Evolutionary conservation across 1,284 basidiomycete species (phyloP), one percentile per base, ranked within the genome.

Genomic region (Taiwanofungus camphoratus): DNA sequence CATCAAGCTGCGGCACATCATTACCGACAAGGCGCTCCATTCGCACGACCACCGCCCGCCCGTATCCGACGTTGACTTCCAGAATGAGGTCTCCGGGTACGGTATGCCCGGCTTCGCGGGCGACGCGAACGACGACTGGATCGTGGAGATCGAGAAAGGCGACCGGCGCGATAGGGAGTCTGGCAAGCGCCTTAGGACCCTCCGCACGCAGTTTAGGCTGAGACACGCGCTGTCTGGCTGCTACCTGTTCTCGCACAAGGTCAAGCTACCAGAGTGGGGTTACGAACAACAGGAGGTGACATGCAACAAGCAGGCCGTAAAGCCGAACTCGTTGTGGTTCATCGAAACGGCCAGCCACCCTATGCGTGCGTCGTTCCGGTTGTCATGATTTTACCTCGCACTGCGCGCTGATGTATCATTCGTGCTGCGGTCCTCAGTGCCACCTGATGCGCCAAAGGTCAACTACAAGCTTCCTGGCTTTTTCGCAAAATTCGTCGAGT

Each of bases 281-380:
- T 99, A 79, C 56, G 94, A 97, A 56, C 96, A 99, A 66, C 96
- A 99, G 63, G 96, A 99, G 61, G 95, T 94, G 36, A 97, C 93
- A 1, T 97, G 93, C 67, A 97, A 97, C 69, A 94, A 94, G 74
- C 95, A 97, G 58, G 94, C 95, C 3, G 87, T 89, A 22, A 76
- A 73, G 64, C 80, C 76, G 4, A 98, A 98, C 63, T 93, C 92
- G 43, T 64, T 99, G 47, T 99, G 96, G 96, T 94, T 80, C 57
- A 71, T 98, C 40, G 96, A 99, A 72, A 95, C 92, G 3, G 79
- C 87, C 49, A 69, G 56, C 15, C 92, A 99, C 62, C 74, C 81
- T 1, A 71, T 77, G 41, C 63, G 92, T 94, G 57, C 56, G 91
- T 78, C 15, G 23, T 15, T 12, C 36, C n/a, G n/a, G n/a, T n/a